These are phyloP conservation scores for Xylaria scruposa DNA, from an alignment of 495 filamentous ascomycete species.

Conservation along the genomic window DNA sequence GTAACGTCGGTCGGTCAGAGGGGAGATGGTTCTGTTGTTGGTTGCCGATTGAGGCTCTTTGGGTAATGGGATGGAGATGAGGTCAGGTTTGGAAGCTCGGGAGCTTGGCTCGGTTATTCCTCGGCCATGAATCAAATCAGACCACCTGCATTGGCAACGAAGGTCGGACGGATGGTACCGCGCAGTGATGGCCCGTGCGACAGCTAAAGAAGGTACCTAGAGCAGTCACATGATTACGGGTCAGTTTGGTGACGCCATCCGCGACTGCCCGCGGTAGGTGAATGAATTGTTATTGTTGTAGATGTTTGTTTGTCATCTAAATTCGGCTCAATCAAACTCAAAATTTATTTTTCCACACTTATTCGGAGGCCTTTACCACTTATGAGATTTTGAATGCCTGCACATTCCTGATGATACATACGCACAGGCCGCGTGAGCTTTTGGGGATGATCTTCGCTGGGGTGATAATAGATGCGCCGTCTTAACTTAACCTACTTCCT, in stretches of 20 bases:
- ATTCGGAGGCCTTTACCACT: background rate
- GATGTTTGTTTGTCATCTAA: background rate
- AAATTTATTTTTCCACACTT: background rate
- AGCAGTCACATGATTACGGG: conserved; percentile 40
- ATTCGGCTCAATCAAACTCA: background rate
- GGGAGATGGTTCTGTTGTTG: conserved; percentile 36
- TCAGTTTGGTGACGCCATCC: conserved; percentile 40
- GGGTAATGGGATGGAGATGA: conserved; percentile 35
- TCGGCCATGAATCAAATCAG: conserved; percentile 30
- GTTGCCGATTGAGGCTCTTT: conserved; percentile 30
- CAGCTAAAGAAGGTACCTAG: background rate
- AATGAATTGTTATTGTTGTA: background rate
- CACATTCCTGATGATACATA: conserved; percentile 8
- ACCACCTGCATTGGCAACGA: conserved; percentile 9
- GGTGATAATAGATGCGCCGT: conserved; percentile 6
- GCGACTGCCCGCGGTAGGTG: conserved; percentile 31
- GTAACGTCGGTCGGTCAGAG: conserved; percentile 23
- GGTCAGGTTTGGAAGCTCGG: conserved; percentile 42
- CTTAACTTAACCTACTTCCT: conserved; percentile 2
- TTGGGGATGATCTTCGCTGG: conserved; percentile 16
- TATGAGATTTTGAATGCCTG: background rate
- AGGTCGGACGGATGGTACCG: background rate
- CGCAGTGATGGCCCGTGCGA: conserved; percentile 18
- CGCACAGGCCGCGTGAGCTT: background rate
- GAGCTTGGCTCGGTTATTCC: conserved; percentile 40